Conservation (phyloP, 805 yeast genomes). For the Lipomyces mesembrius region DNA sequence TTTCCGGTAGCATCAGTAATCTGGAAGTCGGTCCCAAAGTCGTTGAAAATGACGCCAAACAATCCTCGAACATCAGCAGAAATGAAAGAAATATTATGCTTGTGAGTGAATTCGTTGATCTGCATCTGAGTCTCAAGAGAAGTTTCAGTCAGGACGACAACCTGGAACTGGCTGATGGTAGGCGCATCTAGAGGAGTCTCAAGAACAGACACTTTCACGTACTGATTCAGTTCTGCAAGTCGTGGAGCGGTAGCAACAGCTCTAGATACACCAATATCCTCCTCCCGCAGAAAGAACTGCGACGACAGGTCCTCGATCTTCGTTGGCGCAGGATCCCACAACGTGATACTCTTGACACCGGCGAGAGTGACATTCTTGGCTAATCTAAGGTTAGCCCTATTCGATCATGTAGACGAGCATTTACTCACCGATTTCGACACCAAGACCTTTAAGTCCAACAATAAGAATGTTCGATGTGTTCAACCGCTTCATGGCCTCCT, state of each 20-base stretch:
- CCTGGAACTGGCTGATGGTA: slow-evolving; percentile 65
- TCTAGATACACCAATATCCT: slow-evolving; percentile 77
- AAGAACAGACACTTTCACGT: slow-evolving; percentile 81
- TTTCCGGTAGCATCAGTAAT: slow-evolving; percentile 90
- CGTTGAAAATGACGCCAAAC: slow-evolving; percentile 87
- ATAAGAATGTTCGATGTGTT: slow-evolving; percentile 89
- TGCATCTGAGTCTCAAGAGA: slow-evolving; percentile 73
- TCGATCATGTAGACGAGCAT: neutral
- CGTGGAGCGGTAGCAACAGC: slow-evolving; percentile 71
- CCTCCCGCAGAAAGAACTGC: slow-evolving; percentile 73
- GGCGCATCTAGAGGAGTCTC: slow-evolving; percentile 59
- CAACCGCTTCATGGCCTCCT: slow-evolving; percentile 98
- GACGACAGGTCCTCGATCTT: slow-evolving; percentile 75
- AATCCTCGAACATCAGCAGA: slow-evolving; percentile 83
- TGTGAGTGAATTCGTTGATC: slow-evolving; percentile 76
- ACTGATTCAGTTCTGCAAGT: slow-evolving; percentile 81
- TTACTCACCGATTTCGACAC: slow-evolving; percentile 74
- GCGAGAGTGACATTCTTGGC: slow-evolving; percentile 94
- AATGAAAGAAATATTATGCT: slow-evolving; percentile 74
- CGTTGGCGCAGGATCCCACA: slow-evolving; percentile 80
- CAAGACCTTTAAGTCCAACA: slow-evolving; percentile 89
- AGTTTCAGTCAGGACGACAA: slow-evolving; percentile 79
- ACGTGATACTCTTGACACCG: slow-evolving; percentile 88
- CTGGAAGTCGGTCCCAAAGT: slow-evolving; percentile 80
- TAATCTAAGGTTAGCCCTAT: neutral